A percentile compares a stretch with the other conserved stretches of the same genome.
phyloP scores from a whole-genome alignment of 345 rosid genomes.

The Xanthoceras sorbifolium region DNA sequence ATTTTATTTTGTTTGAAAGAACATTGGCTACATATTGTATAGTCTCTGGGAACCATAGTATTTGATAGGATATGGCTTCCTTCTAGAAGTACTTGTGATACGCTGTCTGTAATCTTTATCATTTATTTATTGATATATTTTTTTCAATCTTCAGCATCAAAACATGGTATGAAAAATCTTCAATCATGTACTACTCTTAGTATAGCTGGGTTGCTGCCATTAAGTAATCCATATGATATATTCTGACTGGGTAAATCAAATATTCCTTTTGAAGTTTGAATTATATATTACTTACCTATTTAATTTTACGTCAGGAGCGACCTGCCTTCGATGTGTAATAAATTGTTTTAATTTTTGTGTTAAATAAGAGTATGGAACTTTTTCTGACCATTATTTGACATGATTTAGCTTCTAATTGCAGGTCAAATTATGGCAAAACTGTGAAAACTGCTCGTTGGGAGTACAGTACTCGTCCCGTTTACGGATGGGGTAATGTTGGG shows the following conservation, averaged over 20 bases:
- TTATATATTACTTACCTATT: not conserved
- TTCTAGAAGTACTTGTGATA: not conserved
- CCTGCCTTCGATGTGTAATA: not conserved
- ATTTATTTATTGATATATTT: no score
- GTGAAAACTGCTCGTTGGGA: constrained; percentile 92
- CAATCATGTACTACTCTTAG: not conserved
- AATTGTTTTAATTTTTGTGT: not conserved
- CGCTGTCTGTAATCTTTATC: not conserved
- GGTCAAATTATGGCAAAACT: constrained; percentile 63
- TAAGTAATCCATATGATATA: not conserved
- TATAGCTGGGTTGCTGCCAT: not conserved
- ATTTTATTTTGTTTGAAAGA: not conserved
- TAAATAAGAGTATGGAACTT: not conserved
- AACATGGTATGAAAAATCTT: not conserved
- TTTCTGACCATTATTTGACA: constrained; percentile 8
- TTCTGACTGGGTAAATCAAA: not conserved
- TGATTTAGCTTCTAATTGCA: constrained; percentile 38
- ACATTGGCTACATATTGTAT: not conserved
- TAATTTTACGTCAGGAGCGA: not conserved
- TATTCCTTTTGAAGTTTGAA: not conserved
- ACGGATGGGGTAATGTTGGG: constrained; percentile 93
- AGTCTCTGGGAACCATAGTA: not conserved
- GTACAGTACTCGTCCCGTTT: constrained; percentile 87
- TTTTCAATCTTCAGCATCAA: not conserved
- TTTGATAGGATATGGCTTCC: not conserved